These are phyloP conservation scores for Apiotrichum montevideense DNA, from an alignment of 1,284 basidiomycete genomes.

Conservation along the genomic window DNA sequence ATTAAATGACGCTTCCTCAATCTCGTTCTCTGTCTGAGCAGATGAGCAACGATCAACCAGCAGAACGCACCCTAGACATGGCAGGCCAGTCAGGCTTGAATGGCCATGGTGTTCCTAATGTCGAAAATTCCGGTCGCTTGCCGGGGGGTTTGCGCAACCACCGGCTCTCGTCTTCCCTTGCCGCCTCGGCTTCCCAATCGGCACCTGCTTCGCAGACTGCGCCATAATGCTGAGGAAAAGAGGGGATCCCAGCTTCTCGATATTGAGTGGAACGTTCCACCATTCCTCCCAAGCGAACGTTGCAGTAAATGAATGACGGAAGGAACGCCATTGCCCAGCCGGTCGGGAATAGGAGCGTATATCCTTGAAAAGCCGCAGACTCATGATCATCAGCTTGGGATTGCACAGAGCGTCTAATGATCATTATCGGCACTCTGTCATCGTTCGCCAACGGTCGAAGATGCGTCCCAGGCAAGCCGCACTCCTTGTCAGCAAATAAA, in stretches of 20 bases:
- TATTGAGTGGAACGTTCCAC: conserved; percentile 66
- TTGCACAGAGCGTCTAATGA: conserved; percentile 69
- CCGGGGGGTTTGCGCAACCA: conserved; percentile 79
- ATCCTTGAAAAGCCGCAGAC: conserved; percentile 59
- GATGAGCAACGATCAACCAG: neutral
- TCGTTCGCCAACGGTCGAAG: conserved; percentile 64
- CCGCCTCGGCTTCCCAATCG: conserved; percentile 51
- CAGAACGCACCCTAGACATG: neutral
- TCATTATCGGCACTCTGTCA: conserved; percentile 69
- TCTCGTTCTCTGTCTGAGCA: neutral
- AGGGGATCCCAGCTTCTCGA: conserved; percentile 66
- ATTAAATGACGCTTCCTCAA: conserved; percentile 26
- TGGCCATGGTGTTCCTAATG: conserved; percentile 61
- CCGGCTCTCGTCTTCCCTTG: conserved; percentile 51
- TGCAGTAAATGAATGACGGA: conserved; percentile 68
- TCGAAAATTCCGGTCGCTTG: conserved; percentile 67
- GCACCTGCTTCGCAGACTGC: conserved; percentile 53
- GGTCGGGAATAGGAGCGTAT: conserved; percentile 72
- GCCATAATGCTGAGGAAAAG: conserved; percentile 79
- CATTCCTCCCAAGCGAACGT: conserved; percentile 72
- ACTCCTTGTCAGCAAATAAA: conserved; percentile 46
- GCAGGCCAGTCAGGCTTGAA: conserved; percentile 69
- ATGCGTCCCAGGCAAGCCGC: conserved; percentile 65
- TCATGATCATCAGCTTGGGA: conserved; percentile 6
- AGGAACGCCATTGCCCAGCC: conserved; percentile 87